Evolutionary conservation across 768 basidiomycete genomes (phyloP).

Genomic region (Tulasnella sp.): DNA sequence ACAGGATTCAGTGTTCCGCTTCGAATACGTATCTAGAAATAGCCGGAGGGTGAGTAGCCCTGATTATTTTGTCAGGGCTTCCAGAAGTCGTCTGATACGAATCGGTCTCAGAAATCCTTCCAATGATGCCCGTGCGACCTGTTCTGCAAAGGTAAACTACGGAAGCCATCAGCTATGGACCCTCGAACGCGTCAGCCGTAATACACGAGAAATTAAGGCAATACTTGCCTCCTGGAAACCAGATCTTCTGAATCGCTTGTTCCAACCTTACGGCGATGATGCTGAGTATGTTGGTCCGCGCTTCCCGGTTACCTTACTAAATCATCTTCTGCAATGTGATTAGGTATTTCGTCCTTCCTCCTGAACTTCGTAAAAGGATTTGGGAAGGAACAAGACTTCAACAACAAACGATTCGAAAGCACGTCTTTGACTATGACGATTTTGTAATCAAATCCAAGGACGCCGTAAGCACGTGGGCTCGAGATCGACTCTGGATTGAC

Average conservation of each 20-base stretch:
- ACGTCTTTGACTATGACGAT: background rate
- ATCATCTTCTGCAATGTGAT: background rate
- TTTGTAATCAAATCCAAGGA: conserved; percentile 3
- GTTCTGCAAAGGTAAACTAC: background rate
- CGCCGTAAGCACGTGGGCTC: background rate
- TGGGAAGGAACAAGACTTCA: background rate
- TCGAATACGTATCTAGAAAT: background rate
- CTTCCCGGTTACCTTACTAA: background rate
- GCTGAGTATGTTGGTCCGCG: background rate
- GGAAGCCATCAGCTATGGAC: background rate
- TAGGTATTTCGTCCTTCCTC: background rate
- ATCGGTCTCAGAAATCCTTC: background rate
- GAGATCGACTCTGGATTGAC: background rate
- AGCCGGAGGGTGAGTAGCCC: background rate
- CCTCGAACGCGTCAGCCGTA: background rate
- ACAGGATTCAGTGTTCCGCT: background rate
- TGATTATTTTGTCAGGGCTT: too few relatives aligned
- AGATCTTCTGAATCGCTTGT: background rate
- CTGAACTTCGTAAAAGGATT: background rate
- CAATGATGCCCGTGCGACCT: background rate
- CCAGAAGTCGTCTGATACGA: background rate
- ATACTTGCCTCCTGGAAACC: background rate
- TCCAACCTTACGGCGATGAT: background rate
- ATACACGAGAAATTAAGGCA: background rate
- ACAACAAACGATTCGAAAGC: background rate